These are phyloP conservation scores for Forsythia viridissima DNA, from an alignment of 257 asterid species.

Conservation along the genomic window DNA sequence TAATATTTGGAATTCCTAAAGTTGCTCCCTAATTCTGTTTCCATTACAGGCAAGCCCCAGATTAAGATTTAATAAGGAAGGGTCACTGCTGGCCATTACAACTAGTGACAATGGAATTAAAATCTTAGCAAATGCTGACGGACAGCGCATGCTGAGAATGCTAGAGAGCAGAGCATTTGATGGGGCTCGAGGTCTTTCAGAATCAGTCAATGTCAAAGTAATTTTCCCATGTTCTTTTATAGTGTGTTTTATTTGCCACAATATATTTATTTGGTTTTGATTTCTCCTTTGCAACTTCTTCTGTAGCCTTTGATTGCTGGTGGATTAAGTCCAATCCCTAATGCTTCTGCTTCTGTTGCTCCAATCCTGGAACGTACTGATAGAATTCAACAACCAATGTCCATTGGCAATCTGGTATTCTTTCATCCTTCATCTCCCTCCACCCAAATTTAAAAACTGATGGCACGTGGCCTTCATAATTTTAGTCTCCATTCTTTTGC, in stretches of 20 bases:
- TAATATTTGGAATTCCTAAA: slow-evolving; percentile 7
- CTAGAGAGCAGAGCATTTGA: slow-evolving; percentile 85
- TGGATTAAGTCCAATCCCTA: slow-evolving; percentile 67
- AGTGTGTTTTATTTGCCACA: neutral
- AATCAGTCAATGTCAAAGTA: slow-evolving; percentile 71
- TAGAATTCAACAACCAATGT: slow-evolving; percentile 76
- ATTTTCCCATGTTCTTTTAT: slow-evolving; percentile 5
- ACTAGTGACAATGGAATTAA: slow-evolving; percentile 92
- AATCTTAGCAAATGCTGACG: slow-evolving; percentile 78
- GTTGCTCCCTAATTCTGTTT: slow-evolving; percentile 7
- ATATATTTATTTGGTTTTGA: neutral
- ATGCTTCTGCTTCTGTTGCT: slow-evolving; percentile 56
- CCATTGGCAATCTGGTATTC: slow-evolving; percentile 82
- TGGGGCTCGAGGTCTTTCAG: slow-evolving; percentile 76
- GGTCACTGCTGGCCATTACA: slow-evolving; percentile 85
- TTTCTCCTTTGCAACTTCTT: slow-evolving; percentile 1
- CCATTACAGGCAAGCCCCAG: slow-evolving; percentile 82
- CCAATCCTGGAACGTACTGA: slow-evolving; percentile 76
- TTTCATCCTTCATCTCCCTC: slow-evolving; percentile 12
- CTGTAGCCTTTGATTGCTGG: slow-evolving; percentile 75
- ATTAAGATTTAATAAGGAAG: slow-evolving; percentile 85
- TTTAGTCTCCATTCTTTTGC: slow-evolving; percentile 7
- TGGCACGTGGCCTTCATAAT: neutral
- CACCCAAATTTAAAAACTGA: slow-evolving; percentile 5
- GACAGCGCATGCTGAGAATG: slow-evolving; percentile 89